Conservation (phyloP, 768 basidiomycete genomes). For the Mycena alexandri region DNA sequence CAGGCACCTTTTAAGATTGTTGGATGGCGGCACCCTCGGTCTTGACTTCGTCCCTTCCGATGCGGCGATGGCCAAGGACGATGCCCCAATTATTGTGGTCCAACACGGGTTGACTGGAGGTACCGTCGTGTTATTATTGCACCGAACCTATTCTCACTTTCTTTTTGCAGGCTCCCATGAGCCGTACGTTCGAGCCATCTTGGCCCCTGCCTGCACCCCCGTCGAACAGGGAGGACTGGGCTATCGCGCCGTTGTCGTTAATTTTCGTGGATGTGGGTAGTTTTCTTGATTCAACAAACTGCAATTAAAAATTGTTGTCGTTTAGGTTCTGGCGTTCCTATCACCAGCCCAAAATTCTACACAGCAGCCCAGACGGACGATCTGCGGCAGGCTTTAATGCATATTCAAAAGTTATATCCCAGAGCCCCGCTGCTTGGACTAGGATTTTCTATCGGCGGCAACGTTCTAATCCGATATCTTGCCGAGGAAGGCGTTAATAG, state of each 20-base stretch:
- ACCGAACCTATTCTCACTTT: conserved; percentile 10
- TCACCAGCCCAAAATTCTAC: conserved; percentile 88
- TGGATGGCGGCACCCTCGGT: conserved; percentile 76
- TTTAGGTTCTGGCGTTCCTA: conserved; percentile 84
- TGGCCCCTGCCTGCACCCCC: conserved; percentile 79
- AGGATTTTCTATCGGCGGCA: conserved; percentile 95
- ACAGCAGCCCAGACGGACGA: conserved; percentile 94
- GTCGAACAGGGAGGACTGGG: conserved; percentile 86
- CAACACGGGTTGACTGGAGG: conserved; percentile 70
- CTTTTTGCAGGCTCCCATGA: conserved; percentile 85
- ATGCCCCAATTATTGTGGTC: conserved; percentile 69
- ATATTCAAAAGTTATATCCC: conserved; percentile 80
- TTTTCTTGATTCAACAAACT: conserved; percentile 12
- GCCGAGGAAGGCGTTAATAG: conserved; percentile 83
- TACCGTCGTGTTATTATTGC: conserved; percentile 27
- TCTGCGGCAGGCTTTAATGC: conserved; percentile 82
- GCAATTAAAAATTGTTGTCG: conserved; percentile 8
- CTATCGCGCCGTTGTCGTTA: conserved; percentile 90
- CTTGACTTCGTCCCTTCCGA: conserved; percentile 72
- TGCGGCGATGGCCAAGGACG: conserved; percentile 50
- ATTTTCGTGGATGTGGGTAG: conserved; percentile 90
- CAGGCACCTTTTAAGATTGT: conserved; percentile 62
- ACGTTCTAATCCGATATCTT: conserved; percentile 89
- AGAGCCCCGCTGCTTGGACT: conserved; percentile 86
- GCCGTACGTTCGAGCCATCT: conserved; percentile 87